phyloP scores from a whole-genome alignment of 768 basidiomycete species.

The Asterophora parasitica region DNA sequence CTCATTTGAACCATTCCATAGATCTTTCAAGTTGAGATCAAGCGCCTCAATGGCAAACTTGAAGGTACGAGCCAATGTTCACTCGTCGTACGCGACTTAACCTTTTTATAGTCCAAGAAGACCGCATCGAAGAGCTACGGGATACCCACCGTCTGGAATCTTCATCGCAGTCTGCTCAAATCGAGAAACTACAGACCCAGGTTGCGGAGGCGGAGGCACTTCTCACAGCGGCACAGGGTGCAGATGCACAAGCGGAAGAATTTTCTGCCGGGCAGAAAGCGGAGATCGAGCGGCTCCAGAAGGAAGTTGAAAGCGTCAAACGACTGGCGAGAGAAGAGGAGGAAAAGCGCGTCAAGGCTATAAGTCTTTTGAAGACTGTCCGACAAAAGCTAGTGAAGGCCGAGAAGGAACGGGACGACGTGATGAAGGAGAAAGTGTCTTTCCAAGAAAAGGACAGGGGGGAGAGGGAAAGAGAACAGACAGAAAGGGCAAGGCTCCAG shows the following conservation, averaged over 20 bases:
- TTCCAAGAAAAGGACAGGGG: conserved; percentile 50
- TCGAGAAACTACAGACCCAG: conserved; percentile 66
- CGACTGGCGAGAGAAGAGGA: conserved; percentile 84
- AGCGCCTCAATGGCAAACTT: conserved; percentile 66
- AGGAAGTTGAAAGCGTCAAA: conserved; percentile 60
- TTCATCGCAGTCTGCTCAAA: conserved; percentile 70
- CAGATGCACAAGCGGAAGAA: conserved; percentile 45
- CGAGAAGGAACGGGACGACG: conserved; percentile 89
- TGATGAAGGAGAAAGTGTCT: conserved; percentile 48
- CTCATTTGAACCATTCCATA: conserved; percentile 21
- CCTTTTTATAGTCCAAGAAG: conserved; percentile 64
- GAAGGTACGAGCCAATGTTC: conserved; percentile 48
- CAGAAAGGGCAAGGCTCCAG: conserved; percentile 49
- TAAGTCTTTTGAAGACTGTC: conserved; percentile 91
- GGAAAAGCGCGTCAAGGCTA: conserved; percentile 93
- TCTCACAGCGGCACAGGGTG: conserved; percentile 51
- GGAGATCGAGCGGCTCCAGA: conserved; percentile 54
- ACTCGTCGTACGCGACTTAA: conserved; percentile 2
- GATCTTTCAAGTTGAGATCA: conserved; percentile 76
- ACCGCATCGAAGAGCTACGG: conserved; percentile 76
- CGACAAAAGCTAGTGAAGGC: conserved; percentile 94
- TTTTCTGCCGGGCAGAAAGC: conserved; percentile 44
- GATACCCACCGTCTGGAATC: conserved; percentile 81
- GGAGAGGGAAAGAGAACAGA: conserved; percentile 51
- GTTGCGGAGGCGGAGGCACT: conserved; percentile 67